Evolutionary conservation across 2,329 filamentous ascomycete genomes (phyloP).

Genomic region (Podosphaera fusca): DNA sequence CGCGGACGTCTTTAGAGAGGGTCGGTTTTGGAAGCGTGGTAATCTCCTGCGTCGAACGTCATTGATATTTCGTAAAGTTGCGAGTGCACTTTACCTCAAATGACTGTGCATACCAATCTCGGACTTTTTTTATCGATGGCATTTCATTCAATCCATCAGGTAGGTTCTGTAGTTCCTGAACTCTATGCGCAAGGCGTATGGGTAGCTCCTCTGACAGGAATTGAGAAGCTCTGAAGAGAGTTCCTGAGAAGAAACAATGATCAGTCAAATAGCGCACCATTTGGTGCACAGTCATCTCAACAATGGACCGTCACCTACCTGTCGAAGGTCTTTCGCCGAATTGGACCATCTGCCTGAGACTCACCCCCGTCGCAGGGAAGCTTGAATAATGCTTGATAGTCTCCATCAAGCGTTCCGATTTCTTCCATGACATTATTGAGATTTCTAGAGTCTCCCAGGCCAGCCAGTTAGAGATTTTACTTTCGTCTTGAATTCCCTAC

Average conservation of each 20-base stretch:
- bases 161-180: conserved; percentile 76
- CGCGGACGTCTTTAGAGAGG: conserved; percentile 51
- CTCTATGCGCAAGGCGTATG: conserved; percentile 85
- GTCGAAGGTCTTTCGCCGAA: conserved; percentile 87
- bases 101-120: conserved; percentile 97
- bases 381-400: conserved; percentile 93
- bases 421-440: conserved; percentile 72
- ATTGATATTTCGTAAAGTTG: conserved; percentile 21
- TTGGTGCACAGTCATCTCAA: too few species aligned
- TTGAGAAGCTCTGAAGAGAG: conserved; percentile 88
- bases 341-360: conserved; percentile 95
- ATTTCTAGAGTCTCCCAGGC: conserved; percentile 11
- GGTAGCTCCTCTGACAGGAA: conserved; percentile 96
- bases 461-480: conserved; percentile 1
- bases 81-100: conserved; percentile 56
- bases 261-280: conserved; percentile 1
- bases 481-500: too few species aligned
- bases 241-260: conserved; percentile 31
- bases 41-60: conserved; percentile 47
- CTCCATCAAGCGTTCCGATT: conserved; percentile 74
- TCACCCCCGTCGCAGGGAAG: conserved; percentile 91
- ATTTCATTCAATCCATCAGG: conserved; percentile 95
- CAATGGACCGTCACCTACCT: conserved; percentile 28
- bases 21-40: conserved; percentile 61
- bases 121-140: conserved; percentile 84